Base-by-base conservation (phyloP, 176 grass and related monocot species). In the Carex kokanica region DNA sequence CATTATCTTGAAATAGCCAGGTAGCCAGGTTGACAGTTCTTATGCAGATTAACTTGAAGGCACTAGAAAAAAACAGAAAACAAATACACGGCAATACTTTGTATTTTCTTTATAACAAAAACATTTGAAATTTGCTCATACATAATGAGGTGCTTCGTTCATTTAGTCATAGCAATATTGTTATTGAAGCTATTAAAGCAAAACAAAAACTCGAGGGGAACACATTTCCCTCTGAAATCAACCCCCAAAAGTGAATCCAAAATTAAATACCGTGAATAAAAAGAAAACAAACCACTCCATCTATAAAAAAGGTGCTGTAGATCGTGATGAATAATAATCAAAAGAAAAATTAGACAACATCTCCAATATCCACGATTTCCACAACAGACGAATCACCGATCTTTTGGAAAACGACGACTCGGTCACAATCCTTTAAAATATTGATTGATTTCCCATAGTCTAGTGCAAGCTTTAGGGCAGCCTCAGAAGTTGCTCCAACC, bases 311-410 rank as follows among this genome's bases (percentile, higher is more conserved):
- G 4, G 70, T 25, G 21, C 70, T 41, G 52, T 52, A 74, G 43
- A 49, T 73, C 21, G 43, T 74, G 43, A 52, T 23, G 21, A 61
- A 61, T 25, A 72, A 40, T 80, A 40, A 57, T 8, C n/a, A 56
- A 53, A 29, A 27, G 56, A 60, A 80, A 52, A 82, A 66, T 82
- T 82, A 82, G 20, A 82, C 21, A 2, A 82, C 80, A 87, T 85
- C 86, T 51, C 89, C 91, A 8, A 87, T 93, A 87, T 98, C 91
- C 6, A 98, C 86, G 75, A 98, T 98, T 87, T 98, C 94, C 59
- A 93, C 96, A 38, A 95, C 96, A 11, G 91, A 87, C n/a, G 96
- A 98, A 87, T 98, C 96, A 1, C 91, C 91, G 12, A 98, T 95
- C 89, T 91, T 98, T 43, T 98, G 84, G 16, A 95, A 98, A 64